A percentile compares a stretch with the other conserved stretches of the same genome.
phyloP scores from a whole-genome alignment of 2,329 filamentous ascomycete species.

The Apiospora hydei region DNA sequence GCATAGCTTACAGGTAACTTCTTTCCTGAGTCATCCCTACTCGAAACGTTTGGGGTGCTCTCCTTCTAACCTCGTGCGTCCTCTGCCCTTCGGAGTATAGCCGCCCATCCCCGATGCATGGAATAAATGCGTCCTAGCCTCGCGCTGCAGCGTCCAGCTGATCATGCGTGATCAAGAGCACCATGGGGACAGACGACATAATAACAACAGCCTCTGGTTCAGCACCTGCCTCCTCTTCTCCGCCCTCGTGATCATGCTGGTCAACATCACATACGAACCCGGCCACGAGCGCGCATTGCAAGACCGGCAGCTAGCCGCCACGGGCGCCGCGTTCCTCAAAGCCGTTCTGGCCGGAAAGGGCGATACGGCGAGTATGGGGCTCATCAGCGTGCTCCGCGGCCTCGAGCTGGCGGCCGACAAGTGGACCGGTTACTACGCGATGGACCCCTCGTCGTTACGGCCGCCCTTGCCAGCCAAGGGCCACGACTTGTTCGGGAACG shows the following conservation, averaged over 20 bases:
- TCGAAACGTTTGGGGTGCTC: not conserved
- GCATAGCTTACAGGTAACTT: constrained; percentile 15
- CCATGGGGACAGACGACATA: constrained; percentile 26
- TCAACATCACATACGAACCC: constrained; percentile 37
- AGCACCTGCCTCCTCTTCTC: constrained; percentile 38
- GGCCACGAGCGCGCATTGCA: constrained; percentile 30
- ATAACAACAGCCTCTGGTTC: constrained; percentile 30
- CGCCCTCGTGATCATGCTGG: constrained; percentile 36
- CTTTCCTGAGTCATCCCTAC: not conserved
- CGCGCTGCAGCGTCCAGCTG: constrained; percentile 35
- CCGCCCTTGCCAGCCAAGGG: not conserved
- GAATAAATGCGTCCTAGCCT: constrained; percentile 33
- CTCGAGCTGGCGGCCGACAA: constrained; percentile 22
- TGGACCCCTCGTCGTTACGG: constrained; percentile 9
- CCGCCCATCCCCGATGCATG: constrained; percentile 33
- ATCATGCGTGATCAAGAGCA: constrained; percentile 28
- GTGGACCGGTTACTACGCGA: not conserved
- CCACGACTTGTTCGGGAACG: constrained; percentile 6
- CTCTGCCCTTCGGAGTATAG: not conserved
- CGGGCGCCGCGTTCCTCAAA: constrained; percentile 28
- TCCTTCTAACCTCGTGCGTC: not conserved
- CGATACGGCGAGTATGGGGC: not conserved
- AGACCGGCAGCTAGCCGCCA: constrained; percentile 33
- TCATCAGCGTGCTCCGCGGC: not conserved
- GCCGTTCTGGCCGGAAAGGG: not conserved